Conservation (phyloP, 116 monocot genomes). For the Iris pallida region DNA sequence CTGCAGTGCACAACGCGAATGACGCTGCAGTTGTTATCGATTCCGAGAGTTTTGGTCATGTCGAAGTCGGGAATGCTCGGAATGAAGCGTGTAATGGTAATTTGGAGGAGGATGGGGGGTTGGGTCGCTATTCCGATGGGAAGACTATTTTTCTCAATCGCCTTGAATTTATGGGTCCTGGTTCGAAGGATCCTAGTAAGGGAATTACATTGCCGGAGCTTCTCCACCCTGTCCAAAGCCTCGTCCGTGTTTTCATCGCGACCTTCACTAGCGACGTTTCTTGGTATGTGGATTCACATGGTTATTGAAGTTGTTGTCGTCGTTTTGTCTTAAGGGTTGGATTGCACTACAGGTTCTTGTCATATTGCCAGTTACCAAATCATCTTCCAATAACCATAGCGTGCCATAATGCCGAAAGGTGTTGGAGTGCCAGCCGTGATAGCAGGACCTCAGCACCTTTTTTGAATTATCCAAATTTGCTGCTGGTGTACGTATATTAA, state of each 20-base stretch:
- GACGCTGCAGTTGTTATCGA: background rate
- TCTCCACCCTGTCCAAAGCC: conserved; percentile 53
- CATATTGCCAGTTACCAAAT: conserved; percentile 53
- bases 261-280: conserved; percentile 78
- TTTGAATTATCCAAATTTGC: conserved; percentile 61
- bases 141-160: conserved; percentile 58
- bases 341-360: conserved; percentile 52
- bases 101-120: background rate
- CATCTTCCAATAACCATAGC: conserved; percentile 77
- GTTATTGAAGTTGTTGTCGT: background rate
- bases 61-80: conserved; percentile 1
- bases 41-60: conserved; percentile 2
- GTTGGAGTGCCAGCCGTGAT: conserved; percentile 53
- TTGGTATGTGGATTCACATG: conserved; percentile 32
- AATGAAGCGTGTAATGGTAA: background rate
- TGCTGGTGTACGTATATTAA: conserved; percentile 48
- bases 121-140: conserved; percentile 41
- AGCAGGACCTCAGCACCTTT: conserved; percentile 54
- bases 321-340: no score
- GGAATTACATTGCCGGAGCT: conserved; percentile 65
- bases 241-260: conserved; percentile 60
- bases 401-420: conserved; percentile 56
- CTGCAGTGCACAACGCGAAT: background rate
- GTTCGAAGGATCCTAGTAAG: conserved; percentile 4
- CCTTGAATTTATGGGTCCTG: conserved; percentile 28